Conservation (phyloP, 106 monocot genomes). For the Narthecium ossifragum region DNA sequence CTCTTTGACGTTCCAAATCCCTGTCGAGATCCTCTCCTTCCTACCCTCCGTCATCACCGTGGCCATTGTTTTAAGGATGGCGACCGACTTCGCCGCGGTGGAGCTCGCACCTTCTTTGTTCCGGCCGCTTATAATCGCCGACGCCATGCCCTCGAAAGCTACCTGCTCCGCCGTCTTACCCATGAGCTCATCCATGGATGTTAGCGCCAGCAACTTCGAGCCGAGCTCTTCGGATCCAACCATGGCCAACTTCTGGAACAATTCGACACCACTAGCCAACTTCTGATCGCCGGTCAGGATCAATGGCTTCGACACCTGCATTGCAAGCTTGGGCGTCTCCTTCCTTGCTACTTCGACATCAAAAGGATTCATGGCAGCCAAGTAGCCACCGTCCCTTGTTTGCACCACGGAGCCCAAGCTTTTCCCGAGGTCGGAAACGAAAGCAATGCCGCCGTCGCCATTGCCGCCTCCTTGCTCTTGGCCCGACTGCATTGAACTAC, state of each 20-base stretch:
- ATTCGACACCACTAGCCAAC: slow-evolving; percentile 45
- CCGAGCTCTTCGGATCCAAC: slow-evolving; percentile 40
- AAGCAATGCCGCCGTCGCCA: slow-evolving; percentile 9
- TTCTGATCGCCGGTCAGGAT: slow-evolving; percentile 39
- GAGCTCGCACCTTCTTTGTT: slow-evolving; percentile 70
- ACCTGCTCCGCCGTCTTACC: slow-evolving; percentile 91
- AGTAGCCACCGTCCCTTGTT: slow-evolving; percentile 87
- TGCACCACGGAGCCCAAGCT: slow-evolving; percentile 69
- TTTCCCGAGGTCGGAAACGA: slow-evolving; percentile 75
- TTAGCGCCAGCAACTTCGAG: slow-evolving; percentile 30
- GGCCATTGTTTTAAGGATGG: slow-evolving; percentile 47
- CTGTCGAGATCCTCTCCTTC: slow-evolving; percentile 55
- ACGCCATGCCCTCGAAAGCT: slow-evolving; percentile 87
- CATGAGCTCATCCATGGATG: slow-evolving; percentile 65
- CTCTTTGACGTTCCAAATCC: slow-evolving; percentile 75
- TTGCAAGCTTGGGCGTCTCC: slow-evolving; percentile 63
- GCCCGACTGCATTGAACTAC: background rate
- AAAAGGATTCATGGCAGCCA: slow-evolving; percentile 66
- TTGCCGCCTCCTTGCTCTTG: background rate
- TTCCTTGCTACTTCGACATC: slow-evolving; percentile 30
- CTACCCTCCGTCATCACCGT: slow-evolving; percentile 46
- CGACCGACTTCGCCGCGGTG: slow-evolving; percentile 51
- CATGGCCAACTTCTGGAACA: slow-evolving; percentile 61
- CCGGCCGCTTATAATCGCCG: slow-evolving; percentile 63
- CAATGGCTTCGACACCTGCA: slow-evolving; percentile 80